These are phyloP conservation scores for Zea mays DNA, from an alignment of 176 grass and related monocot species.

Conservation along the genomic window Zm-B73-REFERENCE-NAM-5.0 NC_050101.1:87385501-87386000, in stretches of 20 bases:
- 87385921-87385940: too few species aligned
- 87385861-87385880: slow-evolving; percentile 41
- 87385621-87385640: background rate
- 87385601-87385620: background rate
- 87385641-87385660: background rate
- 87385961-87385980: too few species aligned
- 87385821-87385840: slow-evolving; percentile 18
- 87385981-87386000: too few species aligned
- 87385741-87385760: background rate
- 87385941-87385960: too few species aligned
- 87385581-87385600: background rate
- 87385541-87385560: too few species aligned
- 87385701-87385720: background rate
- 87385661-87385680: background rate
- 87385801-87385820: slow-evolving; percentile 43
- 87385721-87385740: too few species aligned
- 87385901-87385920: slow-evolving; percentile 59
- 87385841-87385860: slow-evolving; percentile 3
- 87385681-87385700: background rate
- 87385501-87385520: too few species aligned
- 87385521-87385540: too few species aligned
- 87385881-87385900: slow-evolving; percentile 61
- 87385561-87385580: too few species aligned
- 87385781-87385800: background rate
- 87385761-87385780: background rate